Percentiles rank a stretch among this genome's conserved stretches.
Conservation (phyloP, 2,329 filamentous ascomycete species). For the Phaeosphaeria sp. region DNA sequence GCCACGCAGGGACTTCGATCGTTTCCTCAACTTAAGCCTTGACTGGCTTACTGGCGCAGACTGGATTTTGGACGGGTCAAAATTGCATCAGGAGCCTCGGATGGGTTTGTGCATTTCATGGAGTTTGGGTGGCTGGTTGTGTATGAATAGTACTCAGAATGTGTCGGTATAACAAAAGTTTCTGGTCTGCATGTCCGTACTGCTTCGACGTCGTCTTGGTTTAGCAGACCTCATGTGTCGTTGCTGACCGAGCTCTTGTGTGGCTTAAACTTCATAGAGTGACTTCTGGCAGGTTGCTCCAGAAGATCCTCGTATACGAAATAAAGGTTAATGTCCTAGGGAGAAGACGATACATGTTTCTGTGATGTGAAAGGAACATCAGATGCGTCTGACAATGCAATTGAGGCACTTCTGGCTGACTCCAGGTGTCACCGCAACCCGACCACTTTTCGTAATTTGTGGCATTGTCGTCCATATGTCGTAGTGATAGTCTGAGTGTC, state of each 20-base stretch:
- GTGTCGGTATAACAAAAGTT: neutral
- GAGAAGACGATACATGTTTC: neutral
- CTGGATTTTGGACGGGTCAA: neutral
- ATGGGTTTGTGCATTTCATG: conserved; percentile 28
- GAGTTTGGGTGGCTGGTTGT: neutral
- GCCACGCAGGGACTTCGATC: neutral
- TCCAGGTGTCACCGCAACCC: neutral
- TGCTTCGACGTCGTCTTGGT: neutral
- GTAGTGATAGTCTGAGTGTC: neutral
- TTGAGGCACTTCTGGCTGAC: neutral
- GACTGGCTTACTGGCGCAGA: conserved; percentile 10
- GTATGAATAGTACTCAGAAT: neutral
- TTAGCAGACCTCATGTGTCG: neutral
- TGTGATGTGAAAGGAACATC: too few relatives aligned
- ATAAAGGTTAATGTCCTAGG: neutral
- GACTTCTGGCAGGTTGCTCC: neutral
- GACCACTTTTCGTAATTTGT: neutral
- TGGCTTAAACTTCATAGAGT: neutral
- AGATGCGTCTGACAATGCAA: neutral
- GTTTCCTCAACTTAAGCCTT: conserved; percentile 1
- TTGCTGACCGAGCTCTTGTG: neutral
- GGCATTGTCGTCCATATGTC: neutral
- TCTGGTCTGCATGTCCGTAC: neutral
- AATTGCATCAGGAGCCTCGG: conserved; percentile 22
- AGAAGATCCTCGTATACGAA: neutral